Evolutionary conservation across 225 moss, liverwort and hornwort genomes (phyloP), one percentile per base, ranked within the genome.

Genomic region (Sphagnum contortum): DNA sequence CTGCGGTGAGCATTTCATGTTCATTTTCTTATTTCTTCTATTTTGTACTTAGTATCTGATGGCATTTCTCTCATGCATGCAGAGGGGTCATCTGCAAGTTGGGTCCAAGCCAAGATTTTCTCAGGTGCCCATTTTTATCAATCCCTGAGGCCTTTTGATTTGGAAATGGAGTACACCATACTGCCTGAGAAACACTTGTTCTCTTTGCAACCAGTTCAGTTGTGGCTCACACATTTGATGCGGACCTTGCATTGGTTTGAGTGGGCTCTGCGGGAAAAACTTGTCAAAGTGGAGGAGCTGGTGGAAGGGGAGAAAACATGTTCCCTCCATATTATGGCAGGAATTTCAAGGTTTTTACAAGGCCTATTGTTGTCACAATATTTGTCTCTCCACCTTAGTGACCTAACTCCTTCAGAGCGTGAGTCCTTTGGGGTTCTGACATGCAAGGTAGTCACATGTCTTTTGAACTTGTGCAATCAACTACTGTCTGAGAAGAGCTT

Each of bases 181-280:
- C 29, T 29, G 29, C 71, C 63, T 68, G 69, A 80, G 5, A 76
- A 55, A 54, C 58, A 44, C 2, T 66, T 55, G 52, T 59, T 72
- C 48, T 87, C 88, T 59, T 54, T 83, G 53, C 82, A 85, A 48
- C 79, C 84, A 74, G 64, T 74, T 57, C 69, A 79, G 62, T 65
- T 75, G 53, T 85, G 83, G 78, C 65, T 91, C 44, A 57, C 66
- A 63, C 70, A 70, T 62, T 86, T 91, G 58, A 63, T 74, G 5
- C 74, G 86, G 73, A 84, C 94, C 14, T 72, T 89, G 69, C 94
- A 94, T 61, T 94, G 94, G 94, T 91, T 89, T 63, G 78, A 77
- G 70, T 94, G 94, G 94, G 82, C 89, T 45, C 73, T 94, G 61
- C 76, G 73, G 63, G 81, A 81, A 11, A 77, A 74, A 48, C 50